Base-by-base conservation (phyloP, 2,329 filamentous ascomycete genomes). In the Epichloe uncinata region DNA sequence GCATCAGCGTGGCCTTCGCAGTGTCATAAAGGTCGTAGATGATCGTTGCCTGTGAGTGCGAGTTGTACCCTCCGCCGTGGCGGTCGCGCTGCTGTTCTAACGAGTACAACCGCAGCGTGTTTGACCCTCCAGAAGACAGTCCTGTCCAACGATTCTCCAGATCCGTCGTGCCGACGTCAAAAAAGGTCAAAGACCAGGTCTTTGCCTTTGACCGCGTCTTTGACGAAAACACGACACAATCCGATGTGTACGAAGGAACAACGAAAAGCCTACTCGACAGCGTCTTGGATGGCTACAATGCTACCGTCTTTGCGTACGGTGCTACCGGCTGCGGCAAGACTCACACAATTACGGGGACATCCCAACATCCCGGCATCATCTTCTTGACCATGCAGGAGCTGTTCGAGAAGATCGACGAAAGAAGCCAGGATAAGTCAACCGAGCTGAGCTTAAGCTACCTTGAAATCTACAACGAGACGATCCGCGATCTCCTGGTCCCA, bases 381-480 rank as follows among this genome's bases (percentile, higher is more conserved):
- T 98, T 97, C 69, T 72, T 98, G 60, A 97, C 93, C 1, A 98
- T 98, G 90, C 91, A 97, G 67, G 93, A 98, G 68, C 74, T 98
- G 22, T 98, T 98, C 62, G 93, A 98, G 70, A 87, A 91, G 66
- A 95, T 98, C 57, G 73, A 75, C n/a, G 93, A 97, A 50, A 72
- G 87, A 49, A 84, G 83, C 54, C 81, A 85, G 51, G 89, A 95
- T 53, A 97, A 96, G 68, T 75, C 82, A 30, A 93, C 89, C 3
- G 93, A 97, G 61, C 74, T 98, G 49, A 88, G 90, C 0, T 78
- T 98, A 13, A 96, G 90, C 0, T 98, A 97, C 61, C 77, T 98
- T 37, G 93, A 98, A 64, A 98, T 98, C 55, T 98, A 98, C 75
- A 98, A 98, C 64, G 93, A 98, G 71, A 96, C 90, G 0, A 98